Percentiles rank a stretch among this genome's conserved stretches.
phyloP scores from a whole-genome alignment of 2,329 filamentous ascomycete species.

The Myriosclerotinia curreyana region DNA sequence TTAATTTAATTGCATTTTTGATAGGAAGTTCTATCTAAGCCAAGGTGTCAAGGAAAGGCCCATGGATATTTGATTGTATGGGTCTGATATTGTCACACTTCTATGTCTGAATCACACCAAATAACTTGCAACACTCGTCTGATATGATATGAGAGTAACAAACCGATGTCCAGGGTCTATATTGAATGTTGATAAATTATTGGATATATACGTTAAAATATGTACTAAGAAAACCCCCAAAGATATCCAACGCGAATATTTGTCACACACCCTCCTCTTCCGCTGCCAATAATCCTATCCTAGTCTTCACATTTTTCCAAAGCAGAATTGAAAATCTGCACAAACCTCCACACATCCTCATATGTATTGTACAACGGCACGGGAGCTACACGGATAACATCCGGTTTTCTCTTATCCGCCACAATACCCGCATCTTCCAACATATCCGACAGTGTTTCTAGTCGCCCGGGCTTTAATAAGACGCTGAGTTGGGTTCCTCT shows the following conservation, averaged over 20 bases:
- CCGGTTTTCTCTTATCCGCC: conserved; percentile 79
- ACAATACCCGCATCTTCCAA: conserved; percentile 69
- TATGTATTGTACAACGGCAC: conserved; percentile 82
- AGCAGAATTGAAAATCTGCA: conserved; percentile 46
- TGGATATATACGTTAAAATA: conserved; percentile 8
- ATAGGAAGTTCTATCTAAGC: not conserved
- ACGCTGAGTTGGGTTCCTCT: conserved; percentile 65
- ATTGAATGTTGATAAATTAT: not conserved
- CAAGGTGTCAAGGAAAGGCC: no score
- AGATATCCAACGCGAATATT: not conserved
- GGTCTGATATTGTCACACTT: not conserved
- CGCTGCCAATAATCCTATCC: not conserved
- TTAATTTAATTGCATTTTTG: not conserved
- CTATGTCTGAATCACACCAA: not conserved
- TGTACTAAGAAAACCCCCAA: not conserved
- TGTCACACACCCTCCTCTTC: not conserved
- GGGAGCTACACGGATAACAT: conserved; percentile 80
- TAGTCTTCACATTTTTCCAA: conserved; percentile 25
- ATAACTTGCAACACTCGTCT: not conserved
- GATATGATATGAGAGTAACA: not conserved
- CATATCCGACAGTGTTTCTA: conserved; percentile 63
- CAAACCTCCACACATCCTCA: conserved; percentile 64
- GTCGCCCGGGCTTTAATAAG: conserved; percentile 61
- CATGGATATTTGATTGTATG: no score
- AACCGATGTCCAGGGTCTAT: not conserved